phyloP scores from a whole-genome alignment of 768 basidiomycete genomes.

The Podaxis sp. region DNA sequence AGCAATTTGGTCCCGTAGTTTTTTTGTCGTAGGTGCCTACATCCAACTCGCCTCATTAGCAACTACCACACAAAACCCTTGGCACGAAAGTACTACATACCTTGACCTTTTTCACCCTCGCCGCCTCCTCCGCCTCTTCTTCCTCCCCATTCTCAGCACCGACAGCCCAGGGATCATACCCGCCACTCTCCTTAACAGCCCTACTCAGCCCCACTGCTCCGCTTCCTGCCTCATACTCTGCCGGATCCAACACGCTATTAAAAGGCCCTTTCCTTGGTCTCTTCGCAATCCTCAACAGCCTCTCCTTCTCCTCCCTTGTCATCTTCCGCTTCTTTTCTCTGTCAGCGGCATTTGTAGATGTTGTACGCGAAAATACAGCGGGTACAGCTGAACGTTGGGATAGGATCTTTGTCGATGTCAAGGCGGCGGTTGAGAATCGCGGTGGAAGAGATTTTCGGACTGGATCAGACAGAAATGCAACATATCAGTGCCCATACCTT shows the following conservation, averaged over 20 bases:
- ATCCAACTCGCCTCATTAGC: not conserved
- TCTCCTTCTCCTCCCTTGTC: slow-evolving; percentile 70
- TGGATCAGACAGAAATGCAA: slow-evolving; percentile 22
- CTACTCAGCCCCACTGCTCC: slow-evolving; percentile 62
- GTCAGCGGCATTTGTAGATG: slow-evolving; percentile 32
- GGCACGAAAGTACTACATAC: slow-evolving; percentile 29
- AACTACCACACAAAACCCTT: not conserved
- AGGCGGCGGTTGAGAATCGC: slow-evolving; percentile 47
- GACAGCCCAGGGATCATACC: slow-evolving; percentile 61
- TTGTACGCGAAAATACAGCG: slow-evolving; percentile 62
- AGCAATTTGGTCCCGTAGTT: slow-evolving; percentile 52
- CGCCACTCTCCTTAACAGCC: slow-evolving; percentile 66
- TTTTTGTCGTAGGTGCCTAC: slow-evolving; percentile 47
- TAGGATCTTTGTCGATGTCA: slow-evolving; percentile 78
- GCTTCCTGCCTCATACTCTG: slow-evolving; percentile 64
- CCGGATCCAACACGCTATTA: slow-evolving; percentile 66
- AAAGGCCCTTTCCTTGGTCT: slow-evolving; percentile 70
- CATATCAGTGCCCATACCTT: not conserved
- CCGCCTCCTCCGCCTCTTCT: slow-evolving; percentile 36
- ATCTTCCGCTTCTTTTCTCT: slow-evolving; percentile 36
- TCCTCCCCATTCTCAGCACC: slow-evolving; percentile 35
- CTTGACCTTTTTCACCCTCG: slow-evolving; percentile 50
- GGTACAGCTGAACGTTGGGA: slow-evolving; percentile 86
- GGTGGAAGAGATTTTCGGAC: slow-evolving; percentile 56
- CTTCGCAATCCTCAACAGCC: slow-evolving; percentile 75